Percentiles rank a stretch among this genome's conserved stretches.
phyloP scores from a whole-genome alignment of 192 early-diverging fungal species.

The Geranomyces michiganensis region DNA sequence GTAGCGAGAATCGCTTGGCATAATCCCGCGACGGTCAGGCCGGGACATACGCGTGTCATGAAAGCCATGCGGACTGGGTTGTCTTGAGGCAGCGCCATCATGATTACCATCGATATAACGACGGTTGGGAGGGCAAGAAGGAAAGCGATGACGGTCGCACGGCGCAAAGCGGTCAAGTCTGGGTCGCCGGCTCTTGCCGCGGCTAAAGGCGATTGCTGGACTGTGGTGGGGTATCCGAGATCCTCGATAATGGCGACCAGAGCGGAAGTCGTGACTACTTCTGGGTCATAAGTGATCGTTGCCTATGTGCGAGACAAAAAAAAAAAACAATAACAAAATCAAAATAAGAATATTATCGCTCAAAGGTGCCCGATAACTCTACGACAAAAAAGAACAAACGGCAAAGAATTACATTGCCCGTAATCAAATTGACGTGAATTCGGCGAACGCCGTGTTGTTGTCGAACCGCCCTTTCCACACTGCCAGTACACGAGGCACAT shows the following conservation, averaged over 20 bases:
- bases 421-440: slow-evolving; percentile 41
- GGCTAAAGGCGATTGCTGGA: slow-evolving; percentile 28
- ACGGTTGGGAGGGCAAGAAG: slow-evolving; percentile 71
- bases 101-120: slow-evolving; percentile 71
- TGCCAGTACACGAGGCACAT: slow-evolving; percentile 50
- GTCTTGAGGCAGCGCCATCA: slow-evolving; percentile 62
- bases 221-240: slow-evolving; percentile 59
- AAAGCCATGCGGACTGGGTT: slow-evolving; percentile 50
- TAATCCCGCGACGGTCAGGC: slow-evolving; percentile 58
- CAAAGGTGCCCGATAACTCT: too few relatives aligned
- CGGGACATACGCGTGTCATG: slow-evolving; percentile 55
- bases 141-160: slow-evolving; percentile 53
- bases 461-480: slow-evolving; percentile 38
- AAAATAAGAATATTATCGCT: too few relatives aligned
- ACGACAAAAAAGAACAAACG: too few relatives aligned
- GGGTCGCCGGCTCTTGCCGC: slow-evolving; percentile 32
- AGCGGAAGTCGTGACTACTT: slow-evolving; percentile 61
- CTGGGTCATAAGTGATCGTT: slow-evolving; percentile 56
- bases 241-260: slow-evolving; percentile 62
- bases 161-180: slow-evolving; percentile 46
- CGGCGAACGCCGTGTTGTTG: slow-evolving; percentile 28
- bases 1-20: slow-evolving; percentile 64
- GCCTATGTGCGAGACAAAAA: too few relatives aligned
- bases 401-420: too few relatives aligned
- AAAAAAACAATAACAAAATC: too few relatives aligned